Evolutionary conservation across 495 filamentous ascomycete species (phyloP), one percentile per base, ranked within the genome.

Genomic region (Penicillium salamii): DNA sequence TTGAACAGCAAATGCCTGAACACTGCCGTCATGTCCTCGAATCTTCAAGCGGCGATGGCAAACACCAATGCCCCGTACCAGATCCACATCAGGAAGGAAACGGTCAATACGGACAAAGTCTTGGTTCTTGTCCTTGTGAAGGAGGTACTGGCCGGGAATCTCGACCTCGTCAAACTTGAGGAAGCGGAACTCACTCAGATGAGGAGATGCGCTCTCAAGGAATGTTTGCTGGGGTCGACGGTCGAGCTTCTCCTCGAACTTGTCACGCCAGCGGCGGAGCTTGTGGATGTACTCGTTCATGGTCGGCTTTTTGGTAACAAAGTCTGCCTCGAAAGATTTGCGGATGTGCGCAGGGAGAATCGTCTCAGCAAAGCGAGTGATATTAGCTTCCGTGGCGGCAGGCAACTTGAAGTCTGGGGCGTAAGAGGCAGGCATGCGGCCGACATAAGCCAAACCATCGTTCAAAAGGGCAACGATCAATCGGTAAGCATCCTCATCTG

Each of bases 221-320:
- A 76, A 78, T 39, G 88, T 80, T 11, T 76, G 77, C 48, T 76
- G 77, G 13, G 83, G 75, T 29, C 95, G 81, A n/a, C 90, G 86
- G 65, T 99, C 95, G 40, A 99, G 83, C 70, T 92, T 95, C 70
- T 96, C 92, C 61, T 97, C 95, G 63, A 99, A 97, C 64, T 93
- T 91, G 71, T 96, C 91, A 29, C 95, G 84, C 95, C 95, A 99
- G 57, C 86, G 88, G 15, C 95, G 87, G 32, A 97, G 78, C 63
- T 96, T 97, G 57, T 96, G 90, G 49, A 99, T 97, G 73, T 99
- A 99, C 61, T 96, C 90, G 59, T 85, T 84, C 87, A 97, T 93
- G 12, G 90, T 96, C 12, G 93, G 93, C 70, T 95, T 96, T 56
- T 87, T 88, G 23, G 78, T 70, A 15, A 97, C 91, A 65, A 99